These are phyloP conservation scores for Chrysoporthe cubensis DNA, from an alignment of 2,329 filamentous ascomycete genomes.

Conservation along the genomic window DNA sequence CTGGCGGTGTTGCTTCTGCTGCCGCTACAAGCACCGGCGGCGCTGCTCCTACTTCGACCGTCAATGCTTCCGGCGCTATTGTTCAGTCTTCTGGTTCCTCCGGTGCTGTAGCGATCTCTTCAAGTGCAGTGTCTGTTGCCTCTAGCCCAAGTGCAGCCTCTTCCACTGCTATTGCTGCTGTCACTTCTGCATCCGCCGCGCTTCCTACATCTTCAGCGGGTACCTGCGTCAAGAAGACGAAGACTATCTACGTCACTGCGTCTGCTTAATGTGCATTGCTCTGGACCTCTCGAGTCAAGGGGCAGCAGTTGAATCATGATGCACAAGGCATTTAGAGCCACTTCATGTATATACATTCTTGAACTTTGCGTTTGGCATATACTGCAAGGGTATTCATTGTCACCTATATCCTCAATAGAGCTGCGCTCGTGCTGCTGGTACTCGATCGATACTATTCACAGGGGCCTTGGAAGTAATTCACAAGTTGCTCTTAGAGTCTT, in stretches of 20 bases:
- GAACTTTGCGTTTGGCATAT: neutral
- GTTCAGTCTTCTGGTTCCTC: neutral
- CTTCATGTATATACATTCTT: slow-evolving; percentile 14
- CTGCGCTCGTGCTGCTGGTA: neutral
- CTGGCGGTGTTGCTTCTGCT: slow-evolving; percentile 16
- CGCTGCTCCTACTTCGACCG: slow-evolving; percentile 6
- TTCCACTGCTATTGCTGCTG: neutral
- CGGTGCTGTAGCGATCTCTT: neutral
- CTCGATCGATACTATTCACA: neutral
- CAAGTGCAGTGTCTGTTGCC: neutral
- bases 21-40: slow-evolving; percentile 12
- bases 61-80: neutral
- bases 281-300: neutral
- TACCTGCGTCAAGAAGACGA: slow-evolving; percentile 26
- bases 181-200: slow-evolving; percentile 3
- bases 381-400: neutral
- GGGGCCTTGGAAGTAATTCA: neutral
- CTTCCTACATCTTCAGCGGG: slow-evolving; percentile 16
- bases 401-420: neutral
- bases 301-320: neutral
- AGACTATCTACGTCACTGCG: slow-evolving; percentile 27
- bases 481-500: too few relatives aligned
- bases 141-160: neutral
- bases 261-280: slow-evolving; percentile 11
- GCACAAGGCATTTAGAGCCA: neutral